Base-by-base conservation (phyloP, 2,329 filamentous ascomycete species). In the Monosporascus sp. region DNA sequence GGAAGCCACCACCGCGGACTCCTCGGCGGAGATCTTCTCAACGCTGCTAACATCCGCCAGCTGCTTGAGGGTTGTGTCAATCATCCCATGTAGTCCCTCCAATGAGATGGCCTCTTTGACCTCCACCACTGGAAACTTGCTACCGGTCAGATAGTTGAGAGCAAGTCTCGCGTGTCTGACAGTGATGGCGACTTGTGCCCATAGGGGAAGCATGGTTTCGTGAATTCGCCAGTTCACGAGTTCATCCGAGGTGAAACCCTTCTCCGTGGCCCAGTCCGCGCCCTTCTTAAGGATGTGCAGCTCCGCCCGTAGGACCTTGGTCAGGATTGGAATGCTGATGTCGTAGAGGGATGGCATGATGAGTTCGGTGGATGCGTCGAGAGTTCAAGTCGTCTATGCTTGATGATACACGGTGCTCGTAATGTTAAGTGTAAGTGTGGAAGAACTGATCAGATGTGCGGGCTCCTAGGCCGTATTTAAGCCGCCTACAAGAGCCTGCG, bases 191-290 rank as follows among this genome's bases (percentile, higher is more conserved):
- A 76, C 62, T 62, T 78, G 76, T 65, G 73, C 71, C 59, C 54
- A 64, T 37, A 77, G 62, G 49, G 72, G 69, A 8, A 70, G 66
- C 76, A 78, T 78, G 67, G 77, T 73, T 3, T 66, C 61, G 56
- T 61, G 50, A 36, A 77, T 62, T 39, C 66, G 66, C 35, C 69
- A 66, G 4, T 61, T 53, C 50, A 68, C 54, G 50, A 76, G 56
- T 14, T 60, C 61, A 3, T 31, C 7, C 15, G 60, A 41, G 46
- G 57, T 25, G 17, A 50, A 57, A 39, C 53, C 54, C 47, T 65
- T 64, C 35, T 65, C 62, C 24, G 64, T 64, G 57, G 72, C 60
- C 37, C 66, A 64, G 2, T 61, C 54, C 51, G 71, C 68, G 50
- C 64, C 70, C 64, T 72, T 71, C 35, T 65, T 64, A 53, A 77